Base-by-base conservation (phyloP, 768 basidiomycete species). In the Tricholoma saponaceum region DNA sequence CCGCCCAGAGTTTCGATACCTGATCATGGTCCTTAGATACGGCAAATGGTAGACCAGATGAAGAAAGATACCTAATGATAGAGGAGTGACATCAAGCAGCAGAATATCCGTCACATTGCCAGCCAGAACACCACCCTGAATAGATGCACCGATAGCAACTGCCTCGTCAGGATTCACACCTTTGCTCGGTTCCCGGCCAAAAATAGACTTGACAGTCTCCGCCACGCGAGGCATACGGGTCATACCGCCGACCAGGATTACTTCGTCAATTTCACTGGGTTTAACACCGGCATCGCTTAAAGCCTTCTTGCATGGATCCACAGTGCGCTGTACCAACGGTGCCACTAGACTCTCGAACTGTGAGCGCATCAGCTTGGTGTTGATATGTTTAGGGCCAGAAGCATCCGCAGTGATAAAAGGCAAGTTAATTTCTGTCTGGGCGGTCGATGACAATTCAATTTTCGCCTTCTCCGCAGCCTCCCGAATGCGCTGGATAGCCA, bases 391-490 rank as follows among this genome's bases (percentile, higher is more conserved):
- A 54, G 97, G 93, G 9, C 96, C 97, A 5, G 87, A 83, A 6
- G 92, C 92, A 67, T 95, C 95, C 22, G 95, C 94, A 49, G 96
- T 95, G 77, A 99, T 96, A 83, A 98, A 99, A 2, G 97, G 97
- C 64, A 98, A 72, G 74, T 97, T 98, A 76, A 98, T 85, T 72
- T 99, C 97, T 28, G 97, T 99, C 71, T 98, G 92, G 0, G 90
- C 79, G 2, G 95, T 92, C 10, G 92, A 95, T 10, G 95, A 98
- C 23, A 99, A 79, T 70, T 98, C 96, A 52, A 97, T 95, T 85
- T 99, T 99, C 63, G 97, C 97, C 80, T 98, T 98, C 82, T 99
- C 97, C 12, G 96, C 94, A 18, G 97, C 97, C 74, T 99, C 97
- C 66, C 97, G 94, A 61, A 99, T 93, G 74, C 97, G 94, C 74